A percentile compares a stretch with the other conserved stretches of the same genome.
Conservation (phyloP, 352 stramenopile genomes). For the Hyaloperonospora arabidopsidis region DNA sequence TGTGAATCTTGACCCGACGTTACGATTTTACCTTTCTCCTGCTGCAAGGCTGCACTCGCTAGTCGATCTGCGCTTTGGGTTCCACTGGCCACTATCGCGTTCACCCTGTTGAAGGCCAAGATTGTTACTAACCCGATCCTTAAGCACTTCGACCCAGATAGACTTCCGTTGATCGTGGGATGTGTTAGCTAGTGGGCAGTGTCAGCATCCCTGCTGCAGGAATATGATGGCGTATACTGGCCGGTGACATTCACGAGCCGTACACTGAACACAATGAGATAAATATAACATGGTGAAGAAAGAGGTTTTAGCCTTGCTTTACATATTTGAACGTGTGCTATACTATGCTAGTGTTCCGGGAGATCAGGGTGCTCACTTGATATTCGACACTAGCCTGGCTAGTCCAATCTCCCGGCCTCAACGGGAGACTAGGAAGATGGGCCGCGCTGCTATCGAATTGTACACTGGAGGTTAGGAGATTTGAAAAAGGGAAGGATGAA, state of each 20-base stretch:
- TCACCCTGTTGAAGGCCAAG: slow-evolving; percentile 1
- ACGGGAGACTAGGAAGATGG: not conserved
- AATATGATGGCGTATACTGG: not conserved
- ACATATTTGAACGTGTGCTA: slow-evolving; percentile 5
- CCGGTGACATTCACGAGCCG: slow-evolving; percentile 2
- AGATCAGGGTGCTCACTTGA: not conserved
- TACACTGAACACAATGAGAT: not conserved
- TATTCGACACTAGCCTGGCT: slow-evolving; percentile 5
- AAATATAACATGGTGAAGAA: slow-evolving; percentile 3
- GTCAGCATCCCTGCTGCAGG: not conserved
- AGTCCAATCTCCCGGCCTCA: not conserved
- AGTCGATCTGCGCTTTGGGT: no score
- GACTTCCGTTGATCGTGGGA: not conserved
- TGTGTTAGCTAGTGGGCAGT: not conserved
- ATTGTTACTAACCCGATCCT: not conserved
- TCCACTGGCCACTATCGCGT: not conserved
- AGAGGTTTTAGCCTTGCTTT: slow-evolving; percentile 4
- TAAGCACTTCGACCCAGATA: not conserved
- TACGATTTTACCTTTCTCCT: no score
- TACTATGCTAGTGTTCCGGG: not conserved
- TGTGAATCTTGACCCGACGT: no score
- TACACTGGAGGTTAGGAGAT: not conserved
- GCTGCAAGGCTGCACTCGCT: no score
- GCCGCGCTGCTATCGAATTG: not conserved
- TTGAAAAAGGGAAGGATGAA: not conserved